These are phyloP conservation scores for Cyberlindnera euphorbiiphila DNA, from an alignment of 805 yeast species.

Conservation along the genomic window DNA sequence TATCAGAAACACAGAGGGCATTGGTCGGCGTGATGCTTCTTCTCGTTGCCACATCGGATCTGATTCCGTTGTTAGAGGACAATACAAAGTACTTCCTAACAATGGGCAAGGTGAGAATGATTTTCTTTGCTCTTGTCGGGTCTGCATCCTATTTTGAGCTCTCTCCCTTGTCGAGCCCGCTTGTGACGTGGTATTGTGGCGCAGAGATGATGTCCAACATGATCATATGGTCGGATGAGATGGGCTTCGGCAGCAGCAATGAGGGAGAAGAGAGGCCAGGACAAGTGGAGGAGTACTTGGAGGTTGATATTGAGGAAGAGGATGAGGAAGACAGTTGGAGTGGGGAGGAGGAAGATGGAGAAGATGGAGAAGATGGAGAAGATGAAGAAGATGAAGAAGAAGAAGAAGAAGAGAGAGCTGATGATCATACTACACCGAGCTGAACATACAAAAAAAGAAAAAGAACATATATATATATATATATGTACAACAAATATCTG, in stretches of 20 bases:
- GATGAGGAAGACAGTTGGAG: too few relatives aligned
- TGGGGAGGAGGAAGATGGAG: background rate
- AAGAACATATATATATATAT: background rate
- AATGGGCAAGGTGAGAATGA: slow-evolving; percentile 4
- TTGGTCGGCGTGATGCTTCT: background rate
- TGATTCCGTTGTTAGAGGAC: slow-evolving; percentile 10
- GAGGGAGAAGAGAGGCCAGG: background rate
- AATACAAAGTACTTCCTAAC: slow-evolving; percentile 6
- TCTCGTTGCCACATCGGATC: slow-evolving; percentile 6
- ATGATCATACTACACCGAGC: too few relatives aligned
- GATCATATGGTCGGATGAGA: slow-evolving; percentile 4
- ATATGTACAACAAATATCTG: too few relatives aligned
- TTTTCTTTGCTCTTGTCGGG: slow-evolving; percentile 5
- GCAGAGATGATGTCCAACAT: slow-evolving; percentile 4
- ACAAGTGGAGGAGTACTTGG: background rate
- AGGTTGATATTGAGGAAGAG: background rate
- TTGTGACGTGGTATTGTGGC: slow-evolving; percentile 2
- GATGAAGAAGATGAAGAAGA: slow-evolving; percentile 1
- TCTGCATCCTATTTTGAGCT: slow-evolving; percentile 3
- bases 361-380: background rate
- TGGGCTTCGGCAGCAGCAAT: background rate
- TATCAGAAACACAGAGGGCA: slow-evolving; percentile 4
- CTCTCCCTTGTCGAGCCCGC: background rate
- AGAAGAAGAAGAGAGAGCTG: background rate
- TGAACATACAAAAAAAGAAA: too few relatives aligned